Conservation (phyloP, 495 filamentous ascomycete species). For the Hapsidospora chrysogenum region DNA sequence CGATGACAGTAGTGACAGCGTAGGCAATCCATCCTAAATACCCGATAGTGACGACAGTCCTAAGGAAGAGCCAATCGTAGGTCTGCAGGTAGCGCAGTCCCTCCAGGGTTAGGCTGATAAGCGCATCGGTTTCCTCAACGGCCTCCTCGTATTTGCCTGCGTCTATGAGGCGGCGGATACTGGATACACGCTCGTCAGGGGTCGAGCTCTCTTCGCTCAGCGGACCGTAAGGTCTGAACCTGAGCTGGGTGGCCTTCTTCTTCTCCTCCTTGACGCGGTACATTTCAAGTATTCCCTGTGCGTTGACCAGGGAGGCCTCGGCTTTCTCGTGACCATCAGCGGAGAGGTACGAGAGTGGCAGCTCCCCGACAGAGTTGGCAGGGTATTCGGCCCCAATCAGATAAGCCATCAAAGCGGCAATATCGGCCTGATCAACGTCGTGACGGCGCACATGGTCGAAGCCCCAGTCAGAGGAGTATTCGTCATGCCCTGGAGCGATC, state of each 20-base stretch:
- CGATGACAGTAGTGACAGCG: conserved; percentile 79
- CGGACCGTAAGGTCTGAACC: conserved; percentile 54
- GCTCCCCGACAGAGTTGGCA: conserved; percentile 88
- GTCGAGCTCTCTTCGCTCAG: conserved; percentile 44
- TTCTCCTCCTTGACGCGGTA: conserved; percentile 87
- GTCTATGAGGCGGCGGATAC: conserved; percentile 51
- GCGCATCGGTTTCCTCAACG: conserved; percentile 53
- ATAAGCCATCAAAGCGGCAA: conserved; percentile 94
- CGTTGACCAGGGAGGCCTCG: conserved; percentile 71
- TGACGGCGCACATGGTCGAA: conserved; percentile 65
- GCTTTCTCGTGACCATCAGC: conserved; percentile 62
- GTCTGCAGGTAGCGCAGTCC: conserved; percentile 92
- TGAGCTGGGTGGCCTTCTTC: conserved; percentile 57
- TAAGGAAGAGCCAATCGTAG: conserved; percentile 90
- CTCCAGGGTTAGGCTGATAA: conserved; percentile 62
- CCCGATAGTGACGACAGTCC: conserved; percentile 80
- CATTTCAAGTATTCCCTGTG: conserved; percentile 84
- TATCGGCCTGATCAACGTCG: conserved; percentile 88
- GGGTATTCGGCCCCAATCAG: conserved; percentile 83
- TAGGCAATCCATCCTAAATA: conserved; percentile 97
- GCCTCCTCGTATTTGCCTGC: conserved; percentile 50
- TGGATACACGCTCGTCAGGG: conserved; percentile 47
- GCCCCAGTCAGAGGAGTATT: conserved; percentile 82
- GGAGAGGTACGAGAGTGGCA: conserved; percentile 69
- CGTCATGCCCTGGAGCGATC: conserved; percentile 66